A percentile compares a stretch with the other conserved stretches of the same genome.
Evolutionary conservation across 495 filamentous ascomycete species (phyloP).

Genomic region (Pseudoneurospora amorphoporcata): DNA sequence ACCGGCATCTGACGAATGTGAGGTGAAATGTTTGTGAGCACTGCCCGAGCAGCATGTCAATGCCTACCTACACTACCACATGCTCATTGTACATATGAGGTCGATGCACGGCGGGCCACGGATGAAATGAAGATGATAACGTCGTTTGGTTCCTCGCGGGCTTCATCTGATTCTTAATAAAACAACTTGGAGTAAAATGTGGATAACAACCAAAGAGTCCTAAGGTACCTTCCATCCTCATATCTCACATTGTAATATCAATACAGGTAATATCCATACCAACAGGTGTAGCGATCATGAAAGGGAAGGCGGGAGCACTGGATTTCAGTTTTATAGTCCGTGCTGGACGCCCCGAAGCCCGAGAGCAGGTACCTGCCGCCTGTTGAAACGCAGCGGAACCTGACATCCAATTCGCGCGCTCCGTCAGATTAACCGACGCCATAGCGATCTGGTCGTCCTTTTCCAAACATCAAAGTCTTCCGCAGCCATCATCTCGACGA

Average conservation of each 20-base stretch:
- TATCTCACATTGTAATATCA: not conserved
- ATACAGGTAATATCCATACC: not conserved
- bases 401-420: conserved; percentile 16
- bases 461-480: conserved; percentile 12
- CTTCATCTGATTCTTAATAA: not conserved
- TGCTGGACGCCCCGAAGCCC: not conserved
- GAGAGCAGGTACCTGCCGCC: not conserved
- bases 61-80: not conserved
- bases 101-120: not conserved
- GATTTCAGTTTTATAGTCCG: not conserved
- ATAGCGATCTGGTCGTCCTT: conserved; percentile 7
- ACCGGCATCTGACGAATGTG: not conserved
- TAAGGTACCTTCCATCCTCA: not conserved
- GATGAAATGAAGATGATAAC: not conserved
- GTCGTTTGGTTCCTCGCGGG: not conserved
- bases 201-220: not conserved
- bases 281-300: not conserved
- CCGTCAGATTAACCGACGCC: conserved; percentile 20
- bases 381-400: not conserved
- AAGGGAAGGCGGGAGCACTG: not conserved
- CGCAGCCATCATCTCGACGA: not conserved
- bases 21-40: not conserved
- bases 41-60: not conserved
- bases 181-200: not conserved
- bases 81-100: not conserved